Base-by-base conservation (phyloP, 371 early-diverging fungal genomes). In the Rhizopus stolonifer region DNA sequence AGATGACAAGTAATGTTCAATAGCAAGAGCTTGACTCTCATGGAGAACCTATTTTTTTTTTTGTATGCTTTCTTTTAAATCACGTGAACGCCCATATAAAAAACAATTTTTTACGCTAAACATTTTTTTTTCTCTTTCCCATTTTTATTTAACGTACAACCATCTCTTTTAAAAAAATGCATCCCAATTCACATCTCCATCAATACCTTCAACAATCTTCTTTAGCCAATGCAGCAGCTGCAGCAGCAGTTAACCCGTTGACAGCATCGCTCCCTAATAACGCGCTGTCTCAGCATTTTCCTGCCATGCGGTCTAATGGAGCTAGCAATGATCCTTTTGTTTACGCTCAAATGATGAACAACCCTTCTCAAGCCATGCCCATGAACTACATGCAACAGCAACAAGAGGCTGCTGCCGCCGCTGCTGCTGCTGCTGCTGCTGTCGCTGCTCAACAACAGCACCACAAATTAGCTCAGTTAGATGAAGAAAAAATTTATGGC, bases 401-500 rank as follows among this genome's bases (percentile, higher is more conserved):
- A 49, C 61, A 67, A 34, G 64, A 61, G 26, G 45, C 18, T 21
- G 42, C 42, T 21, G 33, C 58, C 56, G 36, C 65, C 55, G 51
- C 50, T 21, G 62, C 58, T 17, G 21, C 56, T 10, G 52, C 63
- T 11, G 49, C 47, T 14, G 53, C 56, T 23, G 31, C 15, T 14
- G 47, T 17, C 18, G 31, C 47, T 19, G 45, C 18, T 51, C 68
- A 56, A 54, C 60, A 56, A 31, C 70, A 55, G 50, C 64, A 50
- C n/a, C 50, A 52, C 39, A 81, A 80, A 39, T 54, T 77, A 9
- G 69, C 74, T 14, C 81, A 76, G 39, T 55, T 81, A 43, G 84
- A 85, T 42, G 92, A 91, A 55, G 90, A 89, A 64, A 85, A 89
- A 69, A 85, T 94, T 49, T 94, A 93, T 70, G 76, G 81, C 19